phyloP scores from a whole-genome alignment of 116 monocot genomes.

The Papilionanthe hybrid region DNA sequence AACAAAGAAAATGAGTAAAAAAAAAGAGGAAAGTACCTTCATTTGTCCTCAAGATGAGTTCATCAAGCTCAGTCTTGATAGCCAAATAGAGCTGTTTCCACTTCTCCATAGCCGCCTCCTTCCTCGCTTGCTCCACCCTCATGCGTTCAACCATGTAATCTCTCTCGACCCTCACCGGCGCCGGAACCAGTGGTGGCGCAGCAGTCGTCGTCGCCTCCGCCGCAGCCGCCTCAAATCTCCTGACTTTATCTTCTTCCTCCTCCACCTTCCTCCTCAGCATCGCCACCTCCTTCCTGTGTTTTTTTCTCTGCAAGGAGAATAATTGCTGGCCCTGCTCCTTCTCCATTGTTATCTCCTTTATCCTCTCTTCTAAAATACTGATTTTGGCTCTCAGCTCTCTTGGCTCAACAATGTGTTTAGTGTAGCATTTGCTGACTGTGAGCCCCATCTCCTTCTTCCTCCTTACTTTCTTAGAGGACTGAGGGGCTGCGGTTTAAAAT shows the following conservation, averaged over 20 bases:
- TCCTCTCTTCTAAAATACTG: conserved; percentile 24
- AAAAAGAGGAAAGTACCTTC: conserved; percentile 49
- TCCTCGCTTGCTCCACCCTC: conserved; percentile 49
- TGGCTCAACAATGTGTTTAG: not conserved
- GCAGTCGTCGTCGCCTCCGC: too few relatives aligned
- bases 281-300: conserved; percentile 27
- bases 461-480: not conserved
- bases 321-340: conserved; percentile 19
- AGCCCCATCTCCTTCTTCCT: conserved; percentile 20
- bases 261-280: conserved; percentile 27
- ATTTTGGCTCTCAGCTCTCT: conserved; percentile 21
- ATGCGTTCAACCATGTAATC: conserved; percentile 40
- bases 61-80: conserved; percentile 82
- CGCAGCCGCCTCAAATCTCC: conserved; percentile 18
- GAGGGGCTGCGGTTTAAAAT: not conserved
- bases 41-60: conserved; percentile 57
- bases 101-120: conserved; percentile 68
- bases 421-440: conserved; percentile 25
- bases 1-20: not conserved
- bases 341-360: conserved; percentile 14
- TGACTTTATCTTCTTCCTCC: conserved; percentile 32
- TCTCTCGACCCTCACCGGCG: conserved; percentile 5
- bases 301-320: conserved; percentile 22
- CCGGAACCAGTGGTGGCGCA: conserved; percentile 9
- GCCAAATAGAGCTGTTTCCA: conserved; percentile 88